Evolutionary conservation across 495 filamentous ascomycete genomes (phyloP), one percentile per base, ranked within the genome.

Genomic region (Jackrogersella multiformis): DNA sequence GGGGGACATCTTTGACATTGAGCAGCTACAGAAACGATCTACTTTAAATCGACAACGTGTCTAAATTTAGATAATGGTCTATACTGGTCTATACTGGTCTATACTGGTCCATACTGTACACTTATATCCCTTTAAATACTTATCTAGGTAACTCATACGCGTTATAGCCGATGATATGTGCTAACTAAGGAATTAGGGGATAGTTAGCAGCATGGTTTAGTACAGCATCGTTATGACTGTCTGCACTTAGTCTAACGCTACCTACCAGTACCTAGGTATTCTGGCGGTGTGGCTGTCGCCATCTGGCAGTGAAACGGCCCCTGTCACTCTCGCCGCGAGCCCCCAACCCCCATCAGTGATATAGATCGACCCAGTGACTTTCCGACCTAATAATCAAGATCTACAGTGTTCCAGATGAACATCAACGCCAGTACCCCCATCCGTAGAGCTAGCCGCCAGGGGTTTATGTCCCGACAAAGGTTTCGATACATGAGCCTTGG

Each of bases 1-100:
- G n/a, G n/a, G n/a, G n/a, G n/a, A 9, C 4, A 32, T 30, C 21
- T 56, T 8, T 42, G 16, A 18, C 49, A 30, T 54, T 18, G 18
- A 23, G 35, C 20, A 42, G 53, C 52, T 41, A 28, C 2, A 26
- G 36, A 42, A 42, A 42, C 38, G 53, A 42, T 56, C 53, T 42
- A 56, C 53, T 56, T 20, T 56, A 56, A 56, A 56, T 56, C 24
- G 23, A 56, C 53, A 42, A 56, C 53, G 10, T 12, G 10, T 42
- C 53, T 56, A 56, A 42, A 56, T 56, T 44, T 56, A 56, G 53
- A n/a, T n/a, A n/a, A n/a, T n/a, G n/a, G n/a, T n/a, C n/a, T n/a
- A n/a, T n/a, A n/a, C n/a, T n/a, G n/a, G n/a, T n/a, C n/a, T n/a
- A n/a, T n/a, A n/a, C n/a, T n/a, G n/a, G n/a, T n/a, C n/a, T n/a